Evolutionary conservation across 768 basidiomycete species (phyloP), one percentile per base, ranked within the genome.

Genomic region (Pholiota conissans): DNA sequence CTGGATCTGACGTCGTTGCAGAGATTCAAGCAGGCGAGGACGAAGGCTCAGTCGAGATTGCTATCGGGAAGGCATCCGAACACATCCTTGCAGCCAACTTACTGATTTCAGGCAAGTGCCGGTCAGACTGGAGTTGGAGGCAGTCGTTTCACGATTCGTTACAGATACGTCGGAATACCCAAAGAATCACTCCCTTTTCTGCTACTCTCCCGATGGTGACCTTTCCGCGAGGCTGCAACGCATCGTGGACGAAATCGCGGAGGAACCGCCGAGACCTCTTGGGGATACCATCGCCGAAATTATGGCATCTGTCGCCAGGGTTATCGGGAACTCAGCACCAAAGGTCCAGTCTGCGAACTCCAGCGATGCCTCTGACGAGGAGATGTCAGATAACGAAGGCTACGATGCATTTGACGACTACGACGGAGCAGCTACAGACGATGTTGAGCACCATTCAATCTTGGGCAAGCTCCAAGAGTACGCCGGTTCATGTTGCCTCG

Each of bases 91-190:
- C 72, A 1, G 65, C 79, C 34, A 78, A 74, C 59, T 64, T 87
- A 22, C 68, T 84, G 28, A 72, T 84, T 26, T 80, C 84, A 40
- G 85, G 84, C 78, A 61, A 37, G 76, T 63, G 18, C 34, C 61
- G 26, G 34, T 20, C 29, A 27, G 16, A 24, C n/a, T 45, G 42
- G 18, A 45, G n/a, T 6, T 20, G 42, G 8, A 11, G 7, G 11
- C 5, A 45, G 18, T 4, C n/a, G 42, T 24, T 35, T 37, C 26
- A 39, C 37, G 28, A 20, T 39, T 56, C 5, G 5, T 13, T 29
- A 18, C 59, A 86, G 86, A 88, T 63, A 82, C 86, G 1, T 84
- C 87, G 9, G 84, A 85, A 51, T 90, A 90, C 65, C 89, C 89
- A 0, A 71, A 71, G 26, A 74, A 72, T 57, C 87, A 89, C 65